Evolutionary conservation across 2,329 filamentous ascomycete genomes (phyloP).

Genomic region (Eutypa lata): DNA sequence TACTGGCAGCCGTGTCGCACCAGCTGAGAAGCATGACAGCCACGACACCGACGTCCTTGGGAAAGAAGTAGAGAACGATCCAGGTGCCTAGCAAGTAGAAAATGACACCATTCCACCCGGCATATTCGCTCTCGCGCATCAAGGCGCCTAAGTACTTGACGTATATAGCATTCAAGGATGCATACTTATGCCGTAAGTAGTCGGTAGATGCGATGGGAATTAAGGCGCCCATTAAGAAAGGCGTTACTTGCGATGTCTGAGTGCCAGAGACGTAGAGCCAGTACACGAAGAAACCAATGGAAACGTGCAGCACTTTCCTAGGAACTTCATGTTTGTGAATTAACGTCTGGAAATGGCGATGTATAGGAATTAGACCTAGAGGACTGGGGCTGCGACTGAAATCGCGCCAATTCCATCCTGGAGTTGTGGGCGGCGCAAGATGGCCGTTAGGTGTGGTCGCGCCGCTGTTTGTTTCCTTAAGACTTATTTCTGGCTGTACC

Average conservation of each 20-base stretch:
- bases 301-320: constrained; percentile 88
- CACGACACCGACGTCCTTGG: constrained; percentile 90
- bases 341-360: constrained; percentile 85
- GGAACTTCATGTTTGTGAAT: constrained; percentile 97
- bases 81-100: constrained; percentile 93
- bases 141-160: constrained; percentile 80
- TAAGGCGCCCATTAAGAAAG: constrained; percentile 75
- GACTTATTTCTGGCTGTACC: constrained; percentile 24
- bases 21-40: constrained; percentile 87
- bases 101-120: constrained; percentile 94
- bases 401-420: constrained; percentile 77
- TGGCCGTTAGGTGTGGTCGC: constrained; percentile 56
- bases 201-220: constrained; percentile 83
- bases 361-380: constrained; percentile 90
- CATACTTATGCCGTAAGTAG: constrained; percentile 76
- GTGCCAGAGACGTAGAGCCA: constrained; percentile 79
- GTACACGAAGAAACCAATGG: constrained; percentile 90
- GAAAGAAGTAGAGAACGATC: constrained; percentile 79
- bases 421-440: constrained; percentile 61
- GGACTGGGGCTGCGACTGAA: constrained; percentile 90
- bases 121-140: constrained; percentile 95
- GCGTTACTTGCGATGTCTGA: constrained; percentile 75
- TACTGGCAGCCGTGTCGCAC: constrained; percentile 97
- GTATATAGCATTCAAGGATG: constrained; percentile 81
- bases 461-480: constrained; percentile 15